Evolutionary conservation across 164 flowering plant genomes (phyloP), one percentile per base, ranked within the genome.

Genomic region (Vitis labrusca): DNA sequence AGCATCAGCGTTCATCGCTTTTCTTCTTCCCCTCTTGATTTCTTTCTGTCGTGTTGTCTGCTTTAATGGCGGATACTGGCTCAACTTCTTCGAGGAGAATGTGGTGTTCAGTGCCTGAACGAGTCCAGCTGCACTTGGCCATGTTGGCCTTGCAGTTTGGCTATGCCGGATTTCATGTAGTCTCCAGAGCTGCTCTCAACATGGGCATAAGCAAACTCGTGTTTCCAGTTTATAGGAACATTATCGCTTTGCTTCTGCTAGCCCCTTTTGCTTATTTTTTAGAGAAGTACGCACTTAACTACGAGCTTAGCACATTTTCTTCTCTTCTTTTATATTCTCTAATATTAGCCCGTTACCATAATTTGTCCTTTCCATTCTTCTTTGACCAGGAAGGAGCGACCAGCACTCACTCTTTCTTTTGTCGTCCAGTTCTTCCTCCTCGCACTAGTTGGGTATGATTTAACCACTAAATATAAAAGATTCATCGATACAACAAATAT

Each of bases 141-240:
- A 95, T 95, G 99, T 67, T 95, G 85, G 94, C 98, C 86, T 79
- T 95, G 90, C 99, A 95, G 89, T 95, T 95, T 77, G 99, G 99
- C 6, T 95, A 95, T 65, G 99, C 98, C 1, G 99, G 99, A 6
- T 96, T 96, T 71, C 99, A 96, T 77, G 95, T 96, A 0, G 99
- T 96, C 50, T 96, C 99, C 2, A 80, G 99, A 62, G 89, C 89
- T 65, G 99, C 99, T 59, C 99, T 95, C 62, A 93, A 93, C 74
- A 93, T 93, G 98, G 98, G 99, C 62, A 84, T 96, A 8, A 91
- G 97, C 89, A 96, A 90, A 68, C 78, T 96, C 50, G 99, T 96
- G 6, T 96, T 88, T 79, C 91, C 91, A 7, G 97, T 96, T 62
- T 96, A 96, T 59, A 76, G 99, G 65, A 96, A 96, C 87, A 85